These are phyloP conservation scores for Rhynchosporium graminicola DNA, from an alignment of 2,329 filamentous ascomycete genomes.

Conservation along the genomic window DNA sequence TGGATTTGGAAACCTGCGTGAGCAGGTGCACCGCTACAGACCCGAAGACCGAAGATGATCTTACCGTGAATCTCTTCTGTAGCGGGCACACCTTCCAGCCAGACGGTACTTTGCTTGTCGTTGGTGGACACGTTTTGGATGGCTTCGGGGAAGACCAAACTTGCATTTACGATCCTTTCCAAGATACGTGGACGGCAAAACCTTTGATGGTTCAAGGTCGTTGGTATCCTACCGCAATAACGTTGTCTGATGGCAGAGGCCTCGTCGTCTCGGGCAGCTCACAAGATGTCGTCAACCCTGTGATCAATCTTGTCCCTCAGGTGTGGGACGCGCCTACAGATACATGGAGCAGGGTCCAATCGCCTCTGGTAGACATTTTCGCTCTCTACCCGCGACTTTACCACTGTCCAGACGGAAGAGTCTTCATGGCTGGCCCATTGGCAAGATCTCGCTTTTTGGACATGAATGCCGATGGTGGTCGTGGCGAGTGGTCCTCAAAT, in stretches of 20 bases:
- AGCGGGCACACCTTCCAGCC: slow-evolving; percentile 17
- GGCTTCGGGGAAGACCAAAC: slow-evolving; percentile 18
- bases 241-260: slow-evolving; percentile 11
- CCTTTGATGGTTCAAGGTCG: slow-evolving; percentile 13
- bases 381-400: slow-evolving; percentile 13
- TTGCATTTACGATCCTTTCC: slow-evolving; percentile 18
- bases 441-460: slow-evolving; percentile 15
- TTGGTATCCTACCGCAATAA: slow-evolving; percentile 13
- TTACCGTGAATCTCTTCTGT: slow-evolving; percentile 18
- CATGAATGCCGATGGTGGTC: slow-evolving; percentile 14
- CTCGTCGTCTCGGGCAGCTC: slow-evolving; percentile 13
- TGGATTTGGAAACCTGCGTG: slow-evolving; percentile 10
- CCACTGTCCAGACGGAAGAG: slow-evolving; percentile 13
- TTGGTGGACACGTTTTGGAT: slow-evolving; percentile 19
- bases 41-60: slow-evolving; percentile 13
- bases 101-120: slow-evolving; percentile 19
- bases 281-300: slow-evolving; percentile 8
- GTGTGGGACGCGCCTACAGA: slow-evolving; percentile 7
- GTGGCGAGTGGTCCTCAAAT: neutral
- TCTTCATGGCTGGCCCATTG: slow-evolving; percentile 20
- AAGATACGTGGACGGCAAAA: slow-evolving; percentile 17
- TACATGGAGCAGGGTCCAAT: slow-evolving; percentile 1
- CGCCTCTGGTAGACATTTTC: slow-evolving; percentile 9
- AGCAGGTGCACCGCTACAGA: slow-evolving; percentile 13
- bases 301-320: slow-evolving; percentile 10